These are phyloP conservation scores for Cystobasidium slooffiae DNA, from an alignment of 1,284 basidiomycete genomes.

Conservation along the genomic window DNA sequence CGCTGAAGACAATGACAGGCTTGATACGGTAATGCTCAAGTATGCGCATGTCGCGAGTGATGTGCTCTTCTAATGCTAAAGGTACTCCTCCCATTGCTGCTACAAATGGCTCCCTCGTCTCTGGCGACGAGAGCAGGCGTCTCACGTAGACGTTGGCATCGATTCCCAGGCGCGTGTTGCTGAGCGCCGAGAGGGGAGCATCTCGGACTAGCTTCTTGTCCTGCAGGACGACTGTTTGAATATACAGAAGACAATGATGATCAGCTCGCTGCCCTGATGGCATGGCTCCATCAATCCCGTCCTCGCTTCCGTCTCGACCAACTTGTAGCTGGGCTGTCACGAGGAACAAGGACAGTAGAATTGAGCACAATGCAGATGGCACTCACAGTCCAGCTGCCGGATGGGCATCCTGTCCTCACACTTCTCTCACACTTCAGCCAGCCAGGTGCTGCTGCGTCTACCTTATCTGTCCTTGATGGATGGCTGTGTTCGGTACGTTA, in stretches of 20 bases:
- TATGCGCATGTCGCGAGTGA: slow-evolving; percentile 86
- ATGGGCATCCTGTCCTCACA: slow-evolving; percentile 51
- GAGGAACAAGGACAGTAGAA: too few relatives aligned
- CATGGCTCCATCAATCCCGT: too few relatives aligned
- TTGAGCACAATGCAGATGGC: not conserved
- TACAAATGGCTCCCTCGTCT: slow-evolving; percentile 75
- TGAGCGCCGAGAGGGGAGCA: slow-evolving; percentile 77
- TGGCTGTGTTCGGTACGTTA: too few relatives aligned
- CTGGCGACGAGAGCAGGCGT: slow-evolving; percentile 73
- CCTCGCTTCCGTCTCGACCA: too few relatives aligned
- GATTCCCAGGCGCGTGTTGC: slow-evolving; percentile 93
- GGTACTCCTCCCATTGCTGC: slow-evolving; percentile 45
- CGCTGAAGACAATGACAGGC: slow-evolving; percentile 96
- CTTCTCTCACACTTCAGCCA: slow-evolving; percentile 5
- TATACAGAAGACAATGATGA: too few relatives aligned
- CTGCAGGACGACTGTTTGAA: slow-evolving; percentile 71
- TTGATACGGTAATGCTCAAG: slow-evolving; percentile 92
- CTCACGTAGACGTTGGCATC: slow-evolving; percentile 92
- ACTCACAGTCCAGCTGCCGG: slow-evolving; percentile 55
- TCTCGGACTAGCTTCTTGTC: slow-evolving; percentile 87
- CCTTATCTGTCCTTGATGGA: too few relatives aligned
- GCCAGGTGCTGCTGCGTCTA: not conserved
- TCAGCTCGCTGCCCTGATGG: too few relatives aligned
- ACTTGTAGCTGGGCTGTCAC: too few relatives aligned
- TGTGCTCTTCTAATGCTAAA: slow-evolving; percentile 61